Evolutionary conservation across 305 asterid species (phyloP), one percentile per base, ranked within the genome.

Genomic region (Caryopteris hybrid): DNA sequence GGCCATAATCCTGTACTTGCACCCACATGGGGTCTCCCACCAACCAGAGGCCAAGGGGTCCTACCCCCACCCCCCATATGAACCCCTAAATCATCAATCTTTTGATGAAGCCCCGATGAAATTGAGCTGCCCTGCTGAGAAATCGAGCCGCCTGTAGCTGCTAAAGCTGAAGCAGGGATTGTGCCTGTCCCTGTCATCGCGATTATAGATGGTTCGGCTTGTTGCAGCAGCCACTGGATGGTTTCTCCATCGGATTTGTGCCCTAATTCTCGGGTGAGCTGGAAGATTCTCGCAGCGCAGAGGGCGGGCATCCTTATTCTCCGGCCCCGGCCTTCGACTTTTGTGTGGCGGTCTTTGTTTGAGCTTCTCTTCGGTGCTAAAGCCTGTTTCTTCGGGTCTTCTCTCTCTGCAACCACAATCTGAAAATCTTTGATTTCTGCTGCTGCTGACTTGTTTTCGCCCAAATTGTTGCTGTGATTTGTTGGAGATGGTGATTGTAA

Each of bases 231-330:
- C 94, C 94, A 87, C 84, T 84, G 94, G 55, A 86, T 82, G n/a
- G 93, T 86, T 61, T 86, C 92, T 0, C 92, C 92, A 60, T 86
- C 93, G 18, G 93, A 86, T 68, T 86, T 86, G 78, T 86, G 93
- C 62, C 93, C 93, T 70, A 86, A 78, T 79, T 86, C 93, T 66
- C 88, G 50, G 14, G 93, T 86, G 18, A 87, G 75, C 70, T 87
- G 94, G 41, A 87, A 87, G 27, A 87, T 87, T 54, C 94, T 76
- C 5, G 94, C 88, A 2, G 94, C 94, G 65, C 89, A 87, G 2
- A 87, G 80, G 18, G 94, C 90, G 1, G 94, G 94, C 94, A 87
- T 87, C 84, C 94, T 76, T 12, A 87, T 87, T 38, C 94, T 73
- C 39, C 94, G 68, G 17, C 94, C 94, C 8, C 94, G 74, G 68